Evolutionary conservation across 2,329 filamentous ascomycete genomes (phyloP), one percentile per base, ranked within the genome.

Genomic region (Talaromyces marneffei): DNA sequence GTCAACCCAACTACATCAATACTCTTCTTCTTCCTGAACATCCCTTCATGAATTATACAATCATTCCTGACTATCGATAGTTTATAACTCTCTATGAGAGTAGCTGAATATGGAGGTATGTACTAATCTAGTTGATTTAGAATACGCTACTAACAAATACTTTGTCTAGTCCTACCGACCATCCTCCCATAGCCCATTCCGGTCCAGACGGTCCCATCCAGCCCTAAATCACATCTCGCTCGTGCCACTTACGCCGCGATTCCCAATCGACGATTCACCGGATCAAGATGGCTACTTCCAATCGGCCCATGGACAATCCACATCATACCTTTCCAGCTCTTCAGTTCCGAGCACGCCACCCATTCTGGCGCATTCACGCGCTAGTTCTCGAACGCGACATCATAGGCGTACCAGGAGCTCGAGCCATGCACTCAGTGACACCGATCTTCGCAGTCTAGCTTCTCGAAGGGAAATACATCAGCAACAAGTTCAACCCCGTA

Each of bases 221-320:
- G 84, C 84, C 64, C 78, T 87, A 57, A 75, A 82, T 66, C 80
- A 85, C 67, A 78, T 86, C 63, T 85, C 84, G 46, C 78, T 87
- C n/a, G 82, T 84, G 66, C 85, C 84, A 40, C 77, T 87, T 60
- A 82, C 80, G 59, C 77, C 80, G 55, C 79, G 78, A 70, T 83
- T 82, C 67, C 80, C 80, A 20, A 78, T 82, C 67, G 80, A 82
- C 61, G 76, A 78, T 65, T 74, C 78, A 63, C 63, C 64, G 35
- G 71, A 75, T 33, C 67, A 73, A 31, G 64, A 62, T 25, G 72
- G 74, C 59, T 75, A 74, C 62, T 72, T 74, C 63, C 67, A 67
- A 31, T 64, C 64, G 16, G 67, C 62, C 10, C 63, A 65, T 12
- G 65, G 69, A 64, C 57, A 67, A 60, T 58, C 53, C 8, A 71